phyloP scores from a whole-genome alignment of 2,329 filamentous ascomycete species.

The Huntiella savannae region DNA sequence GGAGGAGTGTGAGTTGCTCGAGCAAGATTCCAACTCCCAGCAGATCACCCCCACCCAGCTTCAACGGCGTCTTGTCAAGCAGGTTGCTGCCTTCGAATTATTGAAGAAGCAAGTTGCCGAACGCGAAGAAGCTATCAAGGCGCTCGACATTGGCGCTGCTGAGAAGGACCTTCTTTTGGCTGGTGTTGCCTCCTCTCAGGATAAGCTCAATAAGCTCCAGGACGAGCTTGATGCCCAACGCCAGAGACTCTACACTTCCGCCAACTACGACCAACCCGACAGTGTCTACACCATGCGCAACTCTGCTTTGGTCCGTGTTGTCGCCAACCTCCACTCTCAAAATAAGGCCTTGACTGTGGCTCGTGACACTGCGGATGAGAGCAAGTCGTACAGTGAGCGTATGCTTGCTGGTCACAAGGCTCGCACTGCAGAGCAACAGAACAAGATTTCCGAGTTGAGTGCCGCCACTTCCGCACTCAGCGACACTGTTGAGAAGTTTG shows the following conservation, averaged over 20 bases:
- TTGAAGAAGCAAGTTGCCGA: conserved; percentile 77
- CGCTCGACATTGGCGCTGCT: conserved; percentile 5
- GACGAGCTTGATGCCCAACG: conserved; percentile 25
- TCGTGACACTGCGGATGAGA: conserved; percentile 1
- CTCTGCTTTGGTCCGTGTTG: conserved; percentile 5
- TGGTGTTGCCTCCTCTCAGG: conserved; percentile 1
- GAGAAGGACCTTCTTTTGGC: conserved; percentile 8
- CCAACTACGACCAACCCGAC: conserved; percentile 5
- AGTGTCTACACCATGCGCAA: conserved; percentile 7
- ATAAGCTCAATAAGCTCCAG: conserved; percentile 6
- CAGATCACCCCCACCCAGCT: conserved; percentile 55
- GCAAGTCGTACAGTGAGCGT: neutral
- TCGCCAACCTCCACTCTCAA: conserved; percentile 7
- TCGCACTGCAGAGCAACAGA: neutral
- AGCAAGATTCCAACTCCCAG: conserved; percentile 54
- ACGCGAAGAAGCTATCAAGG: conserved; percentile 50
- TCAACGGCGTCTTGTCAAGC: conserved; percentile 50
- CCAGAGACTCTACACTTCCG: conserved; percentile 38
- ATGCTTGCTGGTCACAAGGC: conserved; percentile 4
- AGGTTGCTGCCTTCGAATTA: conserved; percentile 75
- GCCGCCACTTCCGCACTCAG: conserved; percentile 1
- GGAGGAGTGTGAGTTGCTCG: conserved; percentile 25
- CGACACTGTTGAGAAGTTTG: neutral
- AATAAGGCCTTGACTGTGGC: conserved; percentile 4
- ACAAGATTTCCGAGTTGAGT: conserved; percentile 7